Evolutionary conservation across 2,329 filamentous ascomycete species (phyloP).

Genomic region (Graphilbum fragrans): DNA sequence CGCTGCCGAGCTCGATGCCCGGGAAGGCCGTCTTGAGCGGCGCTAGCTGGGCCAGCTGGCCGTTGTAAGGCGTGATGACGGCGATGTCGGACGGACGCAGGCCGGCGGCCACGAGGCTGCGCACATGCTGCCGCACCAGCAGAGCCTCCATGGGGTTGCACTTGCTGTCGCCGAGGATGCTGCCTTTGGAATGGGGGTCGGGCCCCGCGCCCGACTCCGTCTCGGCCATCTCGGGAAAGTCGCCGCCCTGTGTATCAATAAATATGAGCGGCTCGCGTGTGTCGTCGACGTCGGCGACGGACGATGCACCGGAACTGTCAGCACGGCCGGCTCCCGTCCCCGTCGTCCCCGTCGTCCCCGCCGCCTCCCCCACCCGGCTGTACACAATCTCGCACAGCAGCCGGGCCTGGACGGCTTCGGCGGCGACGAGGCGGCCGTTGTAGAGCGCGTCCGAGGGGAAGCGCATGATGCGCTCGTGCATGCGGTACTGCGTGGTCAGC

Average conservation of each 20-base stretch:
- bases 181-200: no score
- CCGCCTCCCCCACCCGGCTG: constrained; percentile 2
- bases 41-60: constrained; percentile 71
- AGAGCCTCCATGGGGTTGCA: constrained; percentile 85
- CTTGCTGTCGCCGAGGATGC: constrained; percentile 52
- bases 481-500: constrained; percentile 94
- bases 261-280: constrained; percentile 82
- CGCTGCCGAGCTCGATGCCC: constrained; percentile 85
- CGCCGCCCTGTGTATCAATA: constrained; percentile 90
- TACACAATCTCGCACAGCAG: constrained; percentile 70
- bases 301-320: background rate
- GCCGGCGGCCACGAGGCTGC: constrained; percentile 61
- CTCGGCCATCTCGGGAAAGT: constrained; percentile 74
- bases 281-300: constrained; percentile 67
- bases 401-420: constrained; percentile 62
- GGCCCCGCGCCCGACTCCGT: constrained; percentile 42
- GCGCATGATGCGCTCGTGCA: constrained; percentile 92
- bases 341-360: background rate
- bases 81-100: constrained; percentile 77
- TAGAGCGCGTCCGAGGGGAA: constrained; percentile 89
- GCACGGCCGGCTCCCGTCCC: constrained; percentile 19
- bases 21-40: constrained; percentile 71
- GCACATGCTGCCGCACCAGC: constrained; percentile 68
- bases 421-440: constrained; percentile 67
- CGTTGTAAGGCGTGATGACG: constrained; percentile 93